Conservation (phyloP, 2,329 filamentous ascomycete species). For the Fusarium sp. region DNA sequence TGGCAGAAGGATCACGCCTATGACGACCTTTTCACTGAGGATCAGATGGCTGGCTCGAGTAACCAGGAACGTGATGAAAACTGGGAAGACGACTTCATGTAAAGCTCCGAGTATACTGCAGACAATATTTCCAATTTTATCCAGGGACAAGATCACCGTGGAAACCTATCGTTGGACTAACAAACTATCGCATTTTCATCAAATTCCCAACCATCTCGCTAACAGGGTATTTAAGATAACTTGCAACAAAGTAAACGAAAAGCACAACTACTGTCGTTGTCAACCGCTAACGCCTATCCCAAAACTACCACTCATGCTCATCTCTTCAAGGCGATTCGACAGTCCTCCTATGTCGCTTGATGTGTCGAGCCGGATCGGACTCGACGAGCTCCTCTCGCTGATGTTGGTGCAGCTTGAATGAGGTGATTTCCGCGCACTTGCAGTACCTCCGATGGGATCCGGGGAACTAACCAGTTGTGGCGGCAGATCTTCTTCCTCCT, state of each 20-base stretch:
- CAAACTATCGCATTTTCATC: neutral
- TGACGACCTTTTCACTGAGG: constrained; percentile 89
- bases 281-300: constrained; percentile 52
- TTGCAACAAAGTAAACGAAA: constrained; percentile 1
- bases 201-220: constrained; percentile 8
- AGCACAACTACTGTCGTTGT: constrained; percentile 16
- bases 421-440: constrained; percentile 15
- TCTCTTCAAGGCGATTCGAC: constrained; percentile 51
- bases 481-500: constrained; percentile 48
- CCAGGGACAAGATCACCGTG: neutral
- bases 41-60: constrained; percentile 80
- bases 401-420: constrained; percentile 30
- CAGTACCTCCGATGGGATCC: constrained; percentile 13
- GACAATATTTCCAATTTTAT: neutral
- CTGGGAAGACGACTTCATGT: constrained; percentile 96
- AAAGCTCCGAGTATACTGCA: constrained; percentile 40
- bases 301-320: constrained; percentile 51
- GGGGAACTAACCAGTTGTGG: constrained; percentile 24
- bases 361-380: constrained; percentile 48
- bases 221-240: constrained; percentile 33
- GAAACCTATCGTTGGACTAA: constrained; percentile 5
- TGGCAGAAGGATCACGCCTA: constrained; percentile 99
- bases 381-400: constrained; percentile 46
- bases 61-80: constrained; percentile 86
- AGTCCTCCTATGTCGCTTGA: constrained; percentile 49